A percentile compares a stretch with the other conserved stretches of the same genome.
phyloP scores from a whole-genome alignment of 768 basidiomycete species.

The Serpula lacrymans region DNA sequence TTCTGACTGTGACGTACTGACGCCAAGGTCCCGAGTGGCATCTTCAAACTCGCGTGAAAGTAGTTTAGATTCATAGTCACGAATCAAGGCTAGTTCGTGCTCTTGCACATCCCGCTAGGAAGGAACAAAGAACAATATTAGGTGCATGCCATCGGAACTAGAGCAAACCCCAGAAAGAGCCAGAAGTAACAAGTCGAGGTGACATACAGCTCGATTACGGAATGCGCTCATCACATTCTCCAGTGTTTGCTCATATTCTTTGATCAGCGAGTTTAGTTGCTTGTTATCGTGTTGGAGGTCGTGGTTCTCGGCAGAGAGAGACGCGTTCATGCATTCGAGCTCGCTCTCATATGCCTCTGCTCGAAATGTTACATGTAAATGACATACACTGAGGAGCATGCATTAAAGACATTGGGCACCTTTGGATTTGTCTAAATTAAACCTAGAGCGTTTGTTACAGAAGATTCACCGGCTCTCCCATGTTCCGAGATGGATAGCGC shows the following conservation, averaged over 20 bases:
- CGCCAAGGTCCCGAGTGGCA: slow-evolving; percentile 51
- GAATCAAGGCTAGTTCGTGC: slow-evolving; percentile 83
- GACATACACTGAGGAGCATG: slow-evolving; percentile 3
- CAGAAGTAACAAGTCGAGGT: slow-evolving; percentile 1
- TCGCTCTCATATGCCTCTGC: slow-evolving; percentile 89
- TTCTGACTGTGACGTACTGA: slow-evolving; percentile 63
- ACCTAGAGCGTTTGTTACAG: slow-evolving; percentile 39
- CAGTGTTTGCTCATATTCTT: slow-evolving; percentile 95
- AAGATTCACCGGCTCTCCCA: slow-evolving; percentile 2
- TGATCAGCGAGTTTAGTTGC: slow-evolving; percentile 84
- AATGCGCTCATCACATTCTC: slow-evolving; percentile 93
- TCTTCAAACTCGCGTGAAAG: slow-evolving; percentile 69
- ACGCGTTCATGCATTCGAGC: slow-evolving; percentile 82
- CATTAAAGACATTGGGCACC: slow-evolving; percentile 39
- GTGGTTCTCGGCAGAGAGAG: slow-evolving; percentile 81
- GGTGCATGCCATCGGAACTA: too few relatives aligned
- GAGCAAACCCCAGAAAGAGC: not conserved
- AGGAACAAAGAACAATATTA: slow-evolving; percentile 1
- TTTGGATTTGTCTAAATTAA: slow-evolving; percentile 85
- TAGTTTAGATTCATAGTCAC: slow-evolving; percentile 89
- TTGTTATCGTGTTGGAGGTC: slow-evolving; percentile 91
- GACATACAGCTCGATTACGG: slow-evolving; percentile 83
- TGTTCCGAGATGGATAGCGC: not conserved
- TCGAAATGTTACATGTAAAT: not conserved
- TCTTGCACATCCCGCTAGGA: slow-evolving; percentile 87